phyloP scores from a whole-genome alignment of 202 grass and related monocot genomes.

The Panicum virgatum region DNA sequence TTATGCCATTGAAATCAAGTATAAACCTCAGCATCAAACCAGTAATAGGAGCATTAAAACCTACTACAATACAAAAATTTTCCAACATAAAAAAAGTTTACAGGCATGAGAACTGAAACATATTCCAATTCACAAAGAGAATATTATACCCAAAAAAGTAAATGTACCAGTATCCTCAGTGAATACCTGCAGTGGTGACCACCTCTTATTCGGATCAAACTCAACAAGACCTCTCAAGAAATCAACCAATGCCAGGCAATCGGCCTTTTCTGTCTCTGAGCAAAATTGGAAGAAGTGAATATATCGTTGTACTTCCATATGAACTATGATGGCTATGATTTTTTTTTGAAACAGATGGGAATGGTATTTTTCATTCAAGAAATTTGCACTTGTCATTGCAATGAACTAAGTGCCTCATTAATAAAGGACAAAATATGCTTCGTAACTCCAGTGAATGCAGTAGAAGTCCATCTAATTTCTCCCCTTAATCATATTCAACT shows the following conservation, averaged over 20 bases:
- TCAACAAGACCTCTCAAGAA: constrained; percentile 97
- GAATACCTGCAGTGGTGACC: constrained; percentile 93
- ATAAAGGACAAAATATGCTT: neutral
- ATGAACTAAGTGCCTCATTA: constrained; percentile 12
- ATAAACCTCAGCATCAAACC: constrained; percentile 13
- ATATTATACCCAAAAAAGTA: constrained; percentile 8
- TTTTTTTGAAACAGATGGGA: neutral
- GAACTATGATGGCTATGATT: neutral
- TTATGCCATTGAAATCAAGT: constrained; percentile 25
- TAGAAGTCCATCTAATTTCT: constrained; percentile 25
- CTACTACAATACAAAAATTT: constrained; percentile 17
- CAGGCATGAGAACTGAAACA: constrained; percentile 16
- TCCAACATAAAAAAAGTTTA: constrained; percentile 16
- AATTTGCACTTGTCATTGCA: neutral
- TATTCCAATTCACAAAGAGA: constrained; percentile 23
- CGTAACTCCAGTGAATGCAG: constrained; percentile 9
- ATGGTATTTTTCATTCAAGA: constrained; percentile 26
- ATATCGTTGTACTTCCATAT: constrained; percentile 13
- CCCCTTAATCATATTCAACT: constrained; percentile 17
- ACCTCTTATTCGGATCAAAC: constrained; percentile 96
- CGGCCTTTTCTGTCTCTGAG: constrained; percentile 60
- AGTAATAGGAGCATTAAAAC: neutral
- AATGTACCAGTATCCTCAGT: constrained; percentile 25
- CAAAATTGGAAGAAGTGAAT: constrained; percentile 39
- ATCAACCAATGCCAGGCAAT: constrained; percentile 87